Evolutionary conservation across 2,329 filamentous ascomycete genomes (phyloP).

Genomic region (Aspergillus sergii): DNA sequence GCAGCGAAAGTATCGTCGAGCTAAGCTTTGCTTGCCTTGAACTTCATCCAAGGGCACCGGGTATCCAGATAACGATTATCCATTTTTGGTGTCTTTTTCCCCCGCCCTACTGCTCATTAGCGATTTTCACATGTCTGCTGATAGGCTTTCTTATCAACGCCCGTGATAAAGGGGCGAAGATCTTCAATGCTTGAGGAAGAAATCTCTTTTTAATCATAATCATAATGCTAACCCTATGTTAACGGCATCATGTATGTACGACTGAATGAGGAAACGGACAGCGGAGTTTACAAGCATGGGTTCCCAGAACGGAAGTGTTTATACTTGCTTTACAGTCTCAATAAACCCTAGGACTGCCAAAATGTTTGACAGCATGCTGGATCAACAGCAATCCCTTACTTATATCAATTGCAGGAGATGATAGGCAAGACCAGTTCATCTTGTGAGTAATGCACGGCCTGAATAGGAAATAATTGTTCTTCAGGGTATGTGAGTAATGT

Average conservation of each 20-base stretch:
- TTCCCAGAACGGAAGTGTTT: neutral
- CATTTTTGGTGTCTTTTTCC: neutral
- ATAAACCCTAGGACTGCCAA: neutral
- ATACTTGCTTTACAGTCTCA: neutral
- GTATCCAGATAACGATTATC: neutral
- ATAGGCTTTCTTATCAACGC: neutral
- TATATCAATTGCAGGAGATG: neutral
- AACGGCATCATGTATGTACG: neutral
- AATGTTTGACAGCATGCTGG: neutral
- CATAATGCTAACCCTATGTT: neutral
- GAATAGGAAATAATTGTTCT: neutral
- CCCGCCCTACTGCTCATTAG: neutral
- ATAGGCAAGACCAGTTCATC: neutral
- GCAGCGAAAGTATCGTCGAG: neutral
- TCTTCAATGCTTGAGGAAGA: neutral
- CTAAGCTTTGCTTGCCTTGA: neutral
- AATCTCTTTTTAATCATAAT: neutral
- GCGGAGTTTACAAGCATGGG: neutral
- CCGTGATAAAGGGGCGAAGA: neutral
- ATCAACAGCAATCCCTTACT: neutral
- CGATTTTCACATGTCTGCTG: neutral
- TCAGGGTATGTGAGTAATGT: neutral
- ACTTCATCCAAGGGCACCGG: accelerated
- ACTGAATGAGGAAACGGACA: neutral
- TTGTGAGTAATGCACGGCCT: neutral